These are phyloP conservation scores for Aciculosporium take DNA, from an alignment of 2,329 filamentous ascomycete genomes.

Conservation along the genomic window DNA sequence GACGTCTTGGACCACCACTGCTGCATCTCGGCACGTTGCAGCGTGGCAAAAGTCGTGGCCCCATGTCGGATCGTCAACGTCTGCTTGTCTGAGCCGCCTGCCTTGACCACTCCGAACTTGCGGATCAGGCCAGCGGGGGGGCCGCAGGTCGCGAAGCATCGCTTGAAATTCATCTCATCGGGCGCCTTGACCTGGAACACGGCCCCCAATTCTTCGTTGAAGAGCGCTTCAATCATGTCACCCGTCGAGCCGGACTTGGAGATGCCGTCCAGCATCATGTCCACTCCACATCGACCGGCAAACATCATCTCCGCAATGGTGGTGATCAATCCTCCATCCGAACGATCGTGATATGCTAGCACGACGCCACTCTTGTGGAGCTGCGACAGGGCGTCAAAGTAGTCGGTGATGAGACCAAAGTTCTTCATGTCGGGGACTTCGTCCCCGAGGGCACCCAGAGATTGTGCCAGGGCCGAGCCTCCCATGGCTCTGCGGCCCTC, in stretches of 20 bases:
- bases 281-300: slow-evolving; percentile 77
- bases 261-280: slow-evolving; percentile 68
- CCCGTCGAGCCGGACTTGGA: slow-evolving; percentile 46
- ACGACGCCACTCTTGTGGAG: slow-evolving; percentile 49
- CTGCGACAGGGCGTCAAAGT: slow-evolving; percentile 69
- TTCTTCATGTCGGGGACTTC: slow-evolving; percentile 78
- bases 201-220: slow-evolving; percentile 92
- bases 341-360: slow-evolving; percentile 87
- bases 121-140: slow-evolving; percentile 68
- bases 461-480: slow-evolving; percentile 81
- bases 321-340: slow-evolving; percentile 83
- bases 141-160: slow-evolving; percentile 82
- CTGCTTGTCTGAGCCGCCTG: slow-evolving; percentile 55
- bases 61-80: slow-evolving; percentile 62
- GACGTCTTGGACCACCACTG: slow-evolving; percentile 82
- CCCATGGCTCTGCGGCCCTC: slow-evolving; percentile 69
- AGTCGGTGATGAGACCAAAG: slow-evolving; percentile 68
- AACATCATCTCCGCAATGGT: slow-evolving; percentile 97
- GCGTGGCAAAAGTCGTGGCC: slow-evolving; percentile 51
- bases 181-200: slow-evolving; percentile 86
- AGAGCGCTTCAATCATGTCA: slow-evolving; percentile 61
- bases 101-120: slow-evolving; percentile 67
- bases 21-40: slow-evolving; percentile 61
- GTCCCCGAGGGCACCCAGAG: slow-evolving; percentile 72
- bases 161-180: slow-evolving; percentile 72